Evolutionary conservation across 176 grass and related monocot genomes (phyloP), one percentile per base, ranked within the genome.

Genomic region (Musa schizocarpa): DNA sequence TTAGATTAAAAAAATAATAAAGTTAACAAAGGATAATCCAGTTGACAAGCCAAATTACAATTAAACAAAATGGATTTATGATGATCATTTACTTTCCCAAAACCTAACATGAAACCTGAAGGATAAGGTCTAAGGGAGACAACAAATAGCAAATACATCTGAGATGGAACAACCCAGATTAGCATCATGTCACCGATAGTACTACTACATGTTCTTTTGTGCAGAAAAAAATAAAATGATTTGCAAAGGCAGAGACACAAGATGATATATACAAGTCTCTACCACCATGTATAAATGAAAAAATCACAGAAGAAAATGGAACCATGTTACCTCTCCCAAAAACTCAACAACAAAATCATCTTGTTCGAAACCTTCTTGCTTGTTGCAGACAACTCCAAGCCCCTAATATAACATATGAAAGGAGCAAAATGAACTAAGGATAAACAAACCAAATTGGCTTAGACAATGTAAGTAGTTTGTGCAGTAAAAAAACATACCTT

Each of bases 271-370:
- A 68, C 29, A 61, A 66, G 13, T 66, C 8, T n/a, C n/a, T 55
- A 75, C 23, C 13, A 76, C 8, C 13, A 86, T 54, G 7, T 9
- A 13, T 48, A 75, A 62, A 57, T 26, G 43, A 11, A 53, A 54
- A 74, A 75, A 56, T 9, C 8, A 49, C 19, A 9, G 25, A 53
- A 22, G 76, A 79, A 79, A 53, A 68, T 43, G 34, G 34, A 43
- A 43, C 34, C 34, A 23, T 66, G 80, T 72, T 54, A 99, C 96
- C 91, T 99, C 91, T 68, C 96, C 96, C 53, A 99, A 85, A 82
- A 99, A 99, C 63, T 99, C 96, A 55, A 99, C 81, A 78, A 99
- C 91, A 80, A 99, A 99, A 79, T 99, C 96, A 74, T 99, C 91
- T 55, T 71, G 25, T 78, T 83, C 85, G 81, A 99, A 91, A 75